Evolutionary conservation across 2,329 filamentous ascomycete species (phyloP), one percentile per base, ranked within the genome.

Genomic region (Juglanconis juglandina): DNA sequence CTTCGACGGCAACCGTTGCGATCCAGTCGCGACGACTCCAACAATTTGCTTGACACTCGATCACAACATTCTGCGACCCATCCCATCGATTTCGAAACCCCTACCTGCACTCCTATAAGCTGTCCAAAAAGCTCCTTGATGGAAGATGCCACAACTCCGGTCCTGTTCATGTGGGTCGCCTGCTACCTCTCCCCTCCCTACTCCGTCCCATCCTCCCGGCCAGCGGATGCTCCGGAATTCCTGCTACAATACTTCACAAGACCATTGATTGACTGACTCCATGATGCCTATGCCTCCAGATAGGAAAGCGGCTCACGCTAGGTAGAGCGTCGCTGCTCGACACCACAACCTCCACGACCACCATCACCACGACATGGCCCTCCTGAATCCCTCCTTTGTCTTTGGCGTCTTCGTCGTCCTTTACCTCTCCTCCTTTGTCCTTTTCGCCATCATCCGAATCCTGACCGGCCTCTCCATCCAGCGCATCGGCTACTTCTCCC

Each of bases 381-480:
- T 88, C 68, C 77, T 88, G 67, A 86, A 83, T 70, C 88, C 89
- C 68, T 91, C 94, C 67, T 96, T 96, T 73, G 78, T 97, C 66
- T 86, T 96, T 70, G 94, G 94, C 73, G 81, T 96, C 68, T 70
- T 93, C 72, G 87, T 98, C 68, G 83, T 98, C 65, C 79, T 91
- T 64, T 99, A 98, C 78, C 84, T 99, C 49, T 89, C 87, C 64
- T 92, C 94, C 64, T 99, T 99, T 72, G 88, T 99, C 63, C 75
- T 97, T 62, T 96, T 99, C 74, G 95, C 95, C 69, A 84, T 98
- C 68, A 78, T 99, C 65, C 92, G 95, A 67, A 93, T 98, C 68
- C 81, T 94, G 63, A 98, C 94, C 41, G 95, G 95, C 63, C 81
- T 99, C 60, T 99, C 95, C 5, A 96, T 99, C 66, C 96, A 99